These are phyloP conservation scores for Tulasnella sp. DNA, from an alignment of 768 basidiomycete genomes.

Conservation along the genomic window DNA sequence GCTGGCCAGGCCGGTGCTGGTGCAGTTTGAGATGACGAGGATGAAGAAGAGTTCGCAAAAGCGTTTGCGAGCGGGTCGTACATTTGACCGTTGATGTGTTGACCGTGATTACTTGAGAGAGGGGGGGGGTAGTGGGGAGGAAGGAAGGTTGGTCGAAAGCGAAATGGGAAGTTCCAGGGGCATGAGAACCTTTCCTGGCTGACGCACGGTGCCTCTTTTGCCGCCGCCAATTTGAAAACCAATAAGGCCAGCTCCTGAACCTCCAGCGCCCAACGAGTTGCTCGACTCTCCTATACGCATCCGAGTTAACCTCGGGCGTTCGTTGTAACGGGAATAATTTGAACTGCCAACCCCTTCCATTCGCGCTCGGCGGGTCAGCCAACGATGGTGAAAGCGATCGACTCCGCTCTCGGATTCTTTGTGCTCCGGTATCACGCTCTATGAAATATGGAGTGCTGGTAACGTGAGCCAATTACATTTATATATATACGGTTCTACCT, in stretches of 20 bases:
- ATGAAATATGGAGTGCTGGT: neutral
- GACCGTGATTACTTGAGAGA: neutral
- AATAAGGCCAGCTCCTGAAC: too few species aligned
- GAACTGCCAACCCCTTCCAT: too few species aligned
- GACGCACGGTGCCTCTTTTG: neutral
- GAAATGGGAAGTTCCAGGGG: neutral
- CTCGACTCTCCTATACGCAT: too few species aligned
- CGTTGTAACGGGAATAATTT: too few species aligned
- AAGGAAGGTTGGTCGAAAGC: neutral
- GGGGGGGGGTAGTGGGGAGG: neutral
- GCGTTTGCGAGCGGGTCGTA: conserved; percentile 20
- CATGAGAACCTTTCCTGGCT: neutral
- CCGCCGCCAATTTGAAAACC: neutral
- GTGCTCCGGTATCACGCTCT: neutral
- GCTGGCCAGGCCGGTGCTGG: conserved; percentile 16
- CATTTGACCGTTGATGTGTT: neutral
- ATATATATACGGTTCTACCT: neutral
- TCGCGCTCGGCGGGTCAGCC: too few species aligned
- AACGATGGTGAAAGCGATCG: too few species aligned
- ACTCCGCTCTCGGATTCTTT: neutral
- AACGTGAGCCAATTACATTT: neutral
- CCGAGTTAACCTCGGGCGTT: too few species aligned
- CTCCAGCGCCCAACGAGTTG: too few species aligned
- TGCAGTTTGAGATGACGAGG: conserved; percentile 12
- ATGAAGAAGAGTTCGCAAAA: neutral